Evolutionary conservation across 352 stramenopile species (phyloP).

Genomic region (Hyaloperonospora brassicae): DNA sequence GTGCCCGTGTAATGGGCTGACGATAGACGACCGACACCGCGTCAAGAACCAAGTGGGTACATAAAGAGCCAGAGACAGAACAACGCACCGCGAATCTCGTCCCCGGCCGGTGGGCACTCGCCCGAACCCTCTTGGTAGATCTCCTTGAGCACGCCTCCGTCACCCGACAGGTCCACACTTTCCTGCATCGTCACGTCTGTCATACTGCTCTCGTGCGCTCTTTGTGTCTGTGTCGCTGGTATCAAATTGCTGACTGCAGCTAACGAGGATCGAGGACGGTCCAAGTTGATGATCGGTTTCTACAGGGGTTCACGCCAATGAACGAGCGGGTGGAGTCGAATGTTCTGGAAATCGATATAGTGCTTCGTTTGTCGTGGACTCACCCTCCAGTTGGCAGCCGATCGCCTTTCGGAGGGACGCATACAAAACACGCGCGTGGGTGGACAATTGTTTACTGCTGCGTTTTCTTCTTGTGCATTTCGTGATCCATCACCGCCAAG

Average conservation of each 20-base stretch:
- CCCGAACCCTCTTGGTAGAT: constrained; percentile 84
- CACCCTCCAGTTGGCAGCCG: neutral
- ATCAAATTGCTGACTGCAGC: constrained; percentile 18
- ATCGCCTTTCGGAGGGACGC: too few species aligned
- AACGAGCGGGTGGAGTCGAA: constrained; percentile 11
- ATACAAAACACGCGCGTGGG: too few species aligned
- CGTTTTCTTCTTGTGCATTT: too few species aligned
- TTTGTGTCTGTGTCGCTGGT: neutral
- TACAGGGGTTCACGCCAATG: neutral
- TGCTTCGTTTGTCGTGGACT: neutral
- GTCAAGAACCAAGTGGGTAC: constrained; percentile 3
- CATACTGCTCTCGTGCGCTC: constrained; percentile 17
- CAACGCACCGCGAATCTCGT: constrained; percentile 71
- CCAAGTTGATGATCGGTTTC: constrained; percentile 5
- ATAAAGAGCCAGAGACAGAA: neutral
- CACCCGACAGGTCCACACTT: constrained; percentile 69
- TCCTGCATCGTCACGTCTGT: constrained; percentile 32
- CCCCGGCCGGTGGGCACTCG: constrained; percentile 64
- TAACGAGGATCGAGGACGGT: constrained; percentile 9
- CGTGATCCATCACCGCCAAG: too few species aligned
- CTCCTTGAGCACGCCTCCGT: constrained; percentile 89
- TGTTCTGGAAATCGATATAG: constrained; percentile 29
- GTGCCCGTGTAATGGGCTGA: constrained; percentile 93
- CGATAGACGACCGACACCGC: neutral
- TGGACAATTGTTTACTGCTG: too few species aligned